Percentiles rank a stretch among this genome's conserved stretches.
Evolutionary conservation across 163 green algal genomes (phyloP).

Genomic region (Scenedesmus sp.): DNA sequence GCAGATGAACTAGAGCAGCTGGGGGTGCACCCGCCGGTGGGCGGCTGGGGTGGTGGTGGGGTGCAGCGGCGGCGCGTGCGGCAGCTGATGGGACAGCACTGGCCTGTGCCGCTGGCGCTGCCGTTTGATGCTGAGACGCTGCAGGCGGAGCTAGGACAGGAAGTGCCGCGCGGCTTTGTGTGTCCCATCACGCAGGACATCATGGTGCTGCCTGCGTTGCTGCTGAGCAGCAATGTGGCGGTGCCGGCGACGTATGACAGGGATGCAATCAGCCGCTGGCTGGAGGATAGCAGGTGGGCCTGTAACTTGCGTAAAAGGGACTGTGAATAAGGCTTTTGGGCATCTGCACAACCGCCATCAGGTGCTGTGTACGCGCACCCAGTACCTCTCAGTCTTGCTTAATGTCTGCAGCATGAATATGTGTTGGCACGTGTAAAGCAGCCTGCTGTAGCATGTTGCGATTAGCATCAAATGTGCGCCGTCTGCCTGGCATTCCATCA

Average conservation of each 20-base stretch:
- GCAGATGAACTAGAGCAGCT: slow-evolving; percentile 43
- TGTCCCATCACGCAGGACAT: slow-evolving; percentile 42
- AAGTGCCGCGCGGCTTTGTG: slow-evolving; percentile 41
- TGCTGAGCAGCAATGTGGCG: slow-evolving; percentile 26
- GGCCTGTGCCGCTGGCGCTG: slow-evolving; percentile 28
- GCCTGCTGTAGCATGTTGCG: too few species aligned
- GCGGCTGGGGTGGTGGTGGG: neutral
- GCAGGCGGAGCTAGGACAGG: neutral
- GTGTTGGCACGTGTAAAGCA: too few species aligned
- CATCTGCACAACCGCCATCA: too few species aligned
- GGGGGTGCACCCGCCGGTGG: neutral
- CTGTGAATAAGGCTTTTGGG: too few species aligned
- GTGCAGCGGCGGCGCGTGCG: neutral
- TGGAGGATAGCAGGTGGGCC: slow-evolving; percentile 32
- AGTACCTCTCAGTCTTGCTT: too few species aligned
- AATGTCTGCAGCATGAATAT: too few species aligned
- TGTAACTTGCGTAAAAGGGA: too few species aligned
- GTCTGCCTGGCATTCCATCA: too few species aligned
- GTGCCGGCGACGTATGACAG: slow-evolving; percentile 46
- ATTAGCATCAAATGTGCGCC: too few species aligned
- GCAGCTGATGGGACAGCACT: slow-evolving; percentile 26
- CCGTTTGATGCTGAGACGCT: slow-evolving; percentile 22
- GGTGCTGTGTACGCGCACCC: neutral
- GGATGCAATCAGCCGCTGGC: slow-evolving; percentile 39
- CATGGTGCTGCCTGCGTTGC: slow-evolving; percentile 35